A percentile compares a stretch with the other conserved stretches of the same genome.
These are phyloP conservation scores for Arachnomyces sp. DNA, from an alignment of 2,329 filamentous ascomycete genomes.

Conservation along the genomic window DNA sequence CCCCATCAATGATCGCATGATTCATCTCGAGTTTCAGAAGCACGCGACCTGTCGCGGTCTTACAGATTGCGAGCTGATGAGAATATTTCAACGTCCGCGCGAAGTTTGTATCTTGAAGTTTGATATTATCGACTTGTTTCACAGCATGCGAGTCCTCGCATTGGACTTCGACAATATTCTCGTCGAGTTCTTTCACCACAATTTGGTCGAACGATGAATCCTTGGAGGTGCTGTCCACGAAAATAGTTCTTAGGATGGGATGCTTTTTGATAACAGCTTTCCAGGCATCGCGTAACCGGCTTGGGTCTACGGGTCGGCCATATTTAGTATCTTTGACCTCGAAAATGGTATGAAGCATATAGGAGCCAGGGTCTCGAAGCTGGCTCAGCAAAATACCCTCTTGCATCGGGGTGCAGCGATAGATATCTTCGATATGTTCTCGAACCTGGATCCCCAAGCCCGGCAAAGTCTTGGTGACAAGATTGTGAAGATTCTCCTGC, in stretches of 20 bases:
- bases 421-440: constrained; percentile 24
- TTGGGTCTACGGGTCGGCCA: constrained; percentile 11
- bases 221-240: constrained; percentile 20
- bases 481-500: constrained; percentile 30
- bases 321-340: not conserved
- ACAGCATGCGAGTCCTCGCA: constrained; percentile 9
- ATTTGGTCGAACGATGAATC: constrained; percentile 10
- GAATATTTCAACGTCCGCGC: constrained; percentile 18
- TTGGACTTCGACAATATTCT: not conserved
- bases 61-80: constrained; percentile 30
- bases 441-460: constrained; percentile 24
- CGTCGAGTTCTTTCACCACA: constrained; percentile 5
- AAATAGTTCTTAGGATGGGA: constrained; percentile 13
- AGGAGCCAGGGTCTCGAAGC: constrained; percentile 1
- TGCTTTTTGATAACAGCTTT: constrained; percentile 5
- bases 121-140: constrained; percentile 6
- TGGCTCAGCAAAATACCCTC: constrained; percentile 13
- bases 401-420: constrained; percentile 26
- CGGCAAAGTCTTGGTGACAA: constrained; percentile 29
- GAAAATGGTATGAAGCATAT: constrained; percentile 6
- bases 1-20: constrained; percentile 38
- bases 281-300: no score
- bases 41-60: constrained; percentile 19
- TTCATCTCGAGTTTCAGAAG: constrained; percentile 36
- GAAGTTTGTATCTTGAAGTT: constrained; percentile 4